A percentile compares a stretch with the other conserved stretches of the same genome.
phyloP scores from a whole-genome alignment of 345 rosid species.

The Eucalyptus grandis region DNA sequence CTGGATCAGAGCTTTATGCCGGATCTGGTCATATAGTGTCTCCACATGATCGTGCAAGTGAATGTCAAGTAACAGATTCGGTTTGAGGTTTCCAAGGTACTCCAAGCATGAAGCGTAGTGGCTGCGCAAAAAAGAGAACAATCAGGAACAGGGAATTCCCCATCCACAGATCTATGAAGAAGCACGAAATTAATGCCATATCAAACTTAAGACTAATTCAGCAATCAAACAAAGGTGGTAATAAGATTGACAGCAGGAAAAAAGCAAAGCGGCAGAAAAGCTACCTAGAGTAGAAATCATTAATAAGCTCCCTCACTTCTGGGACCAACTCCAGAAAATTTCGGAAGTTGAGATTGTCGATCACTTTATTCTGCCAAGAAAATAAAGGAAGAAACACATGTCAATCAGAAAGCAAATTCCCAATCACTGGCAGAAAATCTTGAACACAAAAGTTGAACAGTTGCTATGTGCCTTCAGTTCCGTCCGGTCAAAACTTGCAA shows the following conservation, averaged over 20 bases:
- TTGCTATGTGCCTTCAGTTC: constrained; percentile 67
- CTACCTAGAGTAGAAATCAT: constrained; percentile 95
- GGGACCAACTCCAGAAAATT: constrained; percentile 95
- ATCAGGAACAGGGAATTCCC: not conserved
- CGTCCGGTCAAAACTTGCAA: constrained; percentile 93
- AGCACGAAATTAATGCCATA: not conserved
- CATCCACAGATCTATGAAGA: not conserved
- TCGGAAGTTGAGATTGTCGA: constrained; percentile 85
- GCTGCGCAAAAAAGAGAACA: constrained; percentile 24
- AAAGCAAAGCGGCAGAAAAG: not conserved
- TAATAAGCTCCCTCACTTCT: constrained; percentile 96
- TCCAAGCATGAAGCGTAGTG: constrained; percentile 91
- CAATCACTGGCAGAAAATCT: not conserved
- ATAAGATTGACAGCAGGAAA: not conserved
- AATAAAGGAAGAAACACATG: constrained; percentile 4
- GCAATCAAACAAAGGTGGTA: not conserved
- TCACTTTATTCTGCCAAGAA: constrained; percentile 72
- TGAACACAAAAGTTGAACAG: not conserved
- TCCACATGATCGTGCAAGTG: constrained; percentile 89
- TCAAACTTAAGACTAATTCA: not conserved
- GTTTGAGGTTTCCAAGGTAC: constrained; percentile 80
- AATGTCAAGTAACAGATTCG: constrained; percentile 77
- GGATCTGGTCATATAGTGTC: constrained; percentile 85
- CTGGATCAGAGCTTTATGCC: constrained; percentile 92
- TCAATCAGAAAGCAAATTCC: constrained; percentile 1